Conservation (phyloP, 108 stramenopile species). For the Conticribra guillardii region DNA sequence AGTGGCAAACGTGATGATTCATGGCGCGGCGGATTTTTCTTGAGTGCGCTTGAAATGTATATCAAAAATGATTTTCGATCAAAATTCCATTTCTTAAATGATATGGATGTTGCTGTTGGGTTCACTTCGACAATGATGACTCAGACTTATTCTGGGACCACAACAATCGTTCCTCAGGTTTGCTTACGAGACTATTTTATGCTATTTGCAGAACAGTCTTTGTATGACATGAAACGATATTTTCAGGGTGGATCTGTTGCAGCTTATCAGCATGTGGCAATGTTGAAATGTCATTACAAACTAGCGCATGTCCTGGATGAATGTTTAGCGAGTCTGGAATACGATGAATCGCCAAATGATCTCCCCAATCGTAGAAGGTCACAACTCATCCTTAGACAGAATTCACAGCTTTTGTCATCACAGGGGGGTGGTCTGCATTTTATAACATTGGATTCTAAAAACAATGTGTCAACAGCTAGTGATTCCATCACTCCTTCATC, state of each 20-base stretch:
- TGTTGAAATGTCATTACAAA: slow-evolving; percentile 85
- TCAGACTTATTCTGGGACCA: slow-evolving; percentile 69
- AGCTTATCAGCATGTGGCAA: slow-evolving; percentile 82
- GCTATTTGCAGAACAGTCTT: slow-evolving; percentile 69
- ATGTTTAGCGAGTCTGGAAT: slow-evolving; percentile 75
- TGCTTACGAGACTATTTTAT: slow-evolving; percentile 70
- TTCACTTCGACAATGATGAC: slow-evolving; percentile 85
- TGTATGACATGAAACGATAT: slow-evolving; percentile 58
- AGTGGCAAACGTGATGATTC: slow-evolving; percentile 60
- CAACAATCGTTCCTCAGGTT: slow-evolving; percentile 88
- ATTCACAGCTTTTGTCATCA: slow-evolving; percentile 12
- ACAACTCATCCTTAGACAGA: slow-evolving; percentile 36
- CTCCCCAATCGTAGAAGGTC: slow-evolving; percentile 31
- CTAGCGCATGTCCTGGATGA: slow-evolving; percentile 83
- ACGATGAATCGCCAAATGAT: slow-evolving; percentile 39
- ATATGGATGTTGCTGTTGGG: slow-evolving; percentile 86
- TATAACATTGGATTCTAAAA: slow-evolving; percentile 21
- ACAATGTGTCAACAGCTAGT: slow-evolving; percentile 1
- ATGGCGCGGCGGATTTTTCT: slow-evolving; percentile 86
- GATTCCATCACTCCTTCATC: not conserved
- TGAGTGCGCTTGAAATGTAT: slow-evolving; percentile 61
- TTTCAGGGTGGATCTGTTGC: slow-evolving; percentile 81
- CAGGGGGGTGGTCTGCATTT: slow-evolving; percentile 34
- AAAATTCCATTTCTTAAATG: slow-evolving; percentile 82
- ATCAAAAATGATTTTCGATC: slow-evolving; percentile 84